Base-by-base conservation (phyloP, 805 yeast species). In the Ogataea henricii region DNA sequence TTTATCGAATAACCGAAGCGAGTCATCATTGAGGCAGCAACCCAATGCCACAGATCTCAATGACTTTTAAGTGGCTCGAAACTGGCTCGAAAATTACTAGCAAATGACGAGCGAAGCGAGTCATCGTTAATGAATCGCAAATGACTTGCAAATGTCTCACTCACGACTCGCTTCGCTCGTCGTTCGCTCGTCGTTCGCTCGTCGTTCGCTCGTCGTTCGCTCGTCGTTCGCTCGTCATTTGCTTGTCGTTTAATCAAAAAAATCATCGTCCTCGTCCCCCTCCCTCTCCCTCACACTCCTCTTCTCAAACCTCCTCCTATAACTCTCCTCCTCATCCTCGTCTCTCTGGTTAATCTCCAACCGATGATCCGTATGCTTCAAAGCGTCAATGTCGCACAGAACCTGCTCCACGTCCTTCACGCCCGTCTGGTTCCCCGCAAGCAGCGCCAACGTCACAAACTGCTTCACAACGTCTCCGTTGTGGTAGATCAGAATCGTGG, bases 361-460 rank as follows among this genome's bases (percentile, higher is more conserved):
- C 52, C 98, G 73, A 44, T 77, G 76, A 63, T 92, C 98, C 12
- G 74, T 69, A 38, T 75, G 79, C 47, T 77, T 73, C 2, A 91
- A 81, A 0, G 91, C 88, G 2, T 81, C 83, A 5, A 82, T 68
- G 40, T 76, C 79, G 37, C 89, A 87, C 59, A 92, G 67, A 13
- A 88, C 77, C 41, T 71, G 72, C 66, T 91, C 97, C 37, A 94
- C 58, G 65, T 94, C 98, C 37, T 69, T 68, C 22, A 81, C 37
- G 13, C 70, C 78, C 2, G 96, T 82, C 40, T 85, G 82, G 63
- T 85, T 86, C 2, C 99, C 99, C 8, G 96, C 96, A 39, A 94
- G 63, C 57, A 85, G 82, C 4, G 86, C 77, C 60, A 92, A 72
- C 0, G 98, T 92, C 9, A 94, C 79, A 58, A 73, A 79, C 63